A percentile compares a stretch with the other conserved stretches of the same genome.
These are phyloP conservation scores for Kwoniella mangroviensis DNA, from an alignment of 768 basidiomycete species.

Conservation along the genomic window DNA sequence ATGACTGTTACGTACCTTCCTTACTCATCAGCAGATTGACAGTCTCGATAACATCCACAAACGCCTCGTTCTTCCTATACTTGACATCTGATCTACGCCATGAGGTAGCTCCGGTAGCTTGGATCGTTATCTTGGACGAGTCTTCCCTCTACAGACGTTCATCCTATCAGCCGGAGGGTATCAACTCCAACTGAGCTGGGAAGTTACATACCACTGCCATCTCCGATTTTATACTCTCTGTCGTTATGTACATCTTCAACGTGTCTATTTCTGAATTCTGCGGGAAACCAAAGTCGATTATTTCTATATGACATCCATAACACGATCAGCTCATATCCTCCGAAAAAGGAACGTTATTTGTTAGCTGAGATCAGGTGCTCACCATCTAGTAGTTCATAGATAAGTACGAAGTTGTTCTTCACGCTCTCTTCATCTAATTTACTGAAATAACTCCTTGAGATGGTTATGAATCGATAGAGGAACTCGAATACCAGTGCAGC, in stretches of 20 bases:
- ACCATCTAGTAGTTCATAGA: slow-evolving; percentile 98
- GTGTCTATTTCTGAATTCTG: slow-evolving; percentile 99
- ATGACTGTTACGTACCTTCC: slow-evolving; percentile 86
- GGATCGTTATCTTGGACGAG: slow-evolving; percentile 93
- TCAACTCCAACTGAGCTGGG: not conserved
- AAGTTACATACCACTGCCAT: slow-evolving; percentile 71
- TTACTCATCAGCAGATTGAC: slow-evolving; percentile 97
- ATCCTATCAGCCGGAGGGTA: slow-evolving; percentile 3
- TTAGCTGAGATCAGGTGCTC: slow-evolving; percentile 39
- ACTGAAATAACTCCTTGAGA: slow-evolving; percentile 94
- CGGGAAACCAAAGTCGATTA: slow-evolving; percentile 98
- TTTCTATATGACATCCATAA: slow-evolving; percentile 64
- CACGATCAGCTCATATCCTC: not conserved
- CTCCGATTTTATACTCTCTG: slow-evolving; percentile 89
- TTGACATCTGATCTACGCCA: slow-evolving; percentile 96
- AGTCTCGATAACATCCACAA: slow-evolving; percentile 98
- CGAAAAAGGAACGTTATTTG: not conserved
- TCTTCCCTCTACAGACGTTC: slow-evolving; percentile 71
- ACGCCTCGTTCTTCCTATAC: slow-evolving; percentile 99
- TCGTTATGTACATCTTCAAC: slow-evolving; percentile 95
- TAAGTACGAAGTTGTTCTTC: slow-evolving; percentile 98
- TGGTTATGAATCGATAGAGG: slow-evolving; percentile 92
- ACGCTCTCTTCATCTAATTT: slow-evolving; percentile 97
- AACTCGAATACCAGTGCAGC: slow-evolving; percentile 98
- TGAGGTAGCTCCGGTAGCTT: slow-evolving; percentile 94